Conservation (phyloP, 495 filamentous ascomycete genomes). For the Aspergillus nanangensis region DNA sequence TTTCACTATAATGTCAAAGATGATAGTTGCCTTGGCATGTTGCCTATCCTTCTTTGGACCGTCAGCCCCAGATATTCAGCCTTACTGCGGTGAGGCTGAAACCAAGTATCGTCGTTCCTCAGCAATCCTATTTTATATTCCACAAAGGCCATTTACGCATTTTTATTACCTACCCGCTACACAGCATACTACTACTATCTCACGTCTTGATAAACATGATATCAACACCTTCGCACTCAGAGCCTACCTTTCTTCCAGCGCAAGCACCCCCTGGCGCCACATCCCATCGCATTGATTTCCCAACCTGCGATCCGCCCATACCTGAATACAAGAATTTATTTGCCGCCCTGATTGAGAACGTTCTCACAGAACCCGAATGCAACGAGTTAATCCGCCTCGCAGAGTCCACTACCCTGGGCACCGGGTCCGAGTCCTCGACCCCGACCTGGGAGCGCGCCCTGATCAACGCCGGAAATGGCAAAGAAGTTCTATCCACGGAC, state of each 20-base stretch:
- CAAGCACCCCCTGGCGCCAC: conserved; percentile 19
- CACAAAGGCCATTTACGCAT: too few relatives aligned
- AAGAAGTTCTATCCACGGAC: conserved; percentile 49
- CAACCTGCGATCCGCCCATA: conserved; percentile 39
- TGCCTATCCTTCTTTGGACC: too few relatives aligned
- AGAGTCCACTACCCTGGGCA: conserved; percentile 34
- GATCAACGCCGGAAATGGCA: conserved; percentile 64
- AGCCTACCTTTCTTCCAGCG: conserved; percentile 17
- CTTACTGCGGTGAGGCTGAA: too few relatives aligned
- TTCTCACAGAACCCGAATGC: conserved; percentile 59
- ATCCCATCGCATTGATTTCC: conserved; percentile 46
- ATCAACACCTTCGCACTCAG: too few relatives aligned
- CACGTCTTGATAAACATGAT: too few relatives aligned
- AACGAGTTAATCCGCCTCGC: conserved; percentile 50
- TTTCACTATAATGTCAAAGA: too few relatives aligned
- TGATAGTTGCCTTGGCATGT: too few relatives aligned
- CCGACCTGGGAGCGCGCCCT: conserved; percentile 32
- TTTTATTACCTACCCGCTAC: too few relatives aligned
- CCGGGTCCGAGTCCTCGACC: conserved; percentile 5
- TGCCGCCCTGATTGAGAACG: conserved; percentile 62
- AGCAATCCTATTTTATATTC: too few relatives aligned
- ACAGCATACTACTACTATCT: too few relatives aligned
- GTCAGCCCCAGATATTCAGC: too few relatives aligned
- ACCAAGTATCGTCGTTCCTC: too few relatives aligned
- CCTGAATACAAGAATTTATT: conserved; percentile 51